Evolutionary conservation across 805 yeast species (phyloP).

Genomic region (Saccharomycodes ludwigii): DNA sequence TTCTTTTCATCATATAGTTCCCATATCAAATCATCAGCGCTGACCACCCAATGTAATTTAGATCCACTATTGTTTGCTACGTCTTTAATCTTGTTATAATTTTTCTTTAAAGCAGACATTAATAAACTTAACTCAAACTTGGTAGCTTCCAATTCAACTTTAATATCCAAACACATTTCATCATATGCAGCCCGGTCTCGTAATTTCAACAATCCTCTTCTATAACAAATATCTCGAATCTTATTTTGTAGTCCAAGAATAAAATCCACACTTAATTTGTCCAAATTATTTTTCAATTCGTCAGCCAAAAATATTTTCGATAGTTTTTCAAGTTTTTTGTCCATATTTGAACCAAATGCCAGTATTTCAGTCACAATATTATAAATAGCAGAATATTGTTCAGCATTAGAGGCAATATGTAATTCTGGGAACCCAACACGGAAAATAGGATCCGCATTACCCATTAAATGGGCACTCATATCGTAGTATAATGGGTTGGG

Average conservation of each 20-base stretch:
- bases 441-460: conserved; percentile 20
- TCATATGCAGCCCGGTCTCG: conserved; percentile 23
- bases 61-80: conserved; percentile 10
- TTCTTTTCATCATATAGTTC: conserved; percentile 38
- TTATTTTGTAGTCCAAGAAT: conserved; percentile 38
- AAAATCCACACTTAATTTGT: conserved; percentile 25
- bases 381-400: conserved; percentile 43
- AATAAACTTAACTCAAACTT: conserved; percentile 29
- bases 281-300: conserved; percentile 30
- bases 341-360: conserved; percentile 24
- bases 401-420: conserved; percentile 40
- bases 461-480: conserved; percentile 14
- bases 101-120: conserved; percentile 30
- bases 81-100: conserved; percentile 15
- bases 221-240: conserved; percentile 29
- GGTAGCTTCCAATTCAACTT: conserved; percentile 23
- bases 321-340: conserved; percentile 32
- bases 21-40: conserved; percentile 46
- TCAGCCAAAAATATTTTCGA: conserved; percentile 42
- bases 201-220: conserved; percentile 29
- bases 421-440: conserved; percentile 33
- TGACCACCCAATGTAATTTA: conserved; percentile 33
- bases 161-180: conserved; percentile 27
- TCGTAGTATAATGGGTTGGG: conserved; percentile 41
- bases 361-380: conserved; percentile 35